Evolutionary conservation across 331 rosid genomes (phyloP), one percentile per base, ranked within the genome.

Genomic region (Spiraea crenata): DNA sequence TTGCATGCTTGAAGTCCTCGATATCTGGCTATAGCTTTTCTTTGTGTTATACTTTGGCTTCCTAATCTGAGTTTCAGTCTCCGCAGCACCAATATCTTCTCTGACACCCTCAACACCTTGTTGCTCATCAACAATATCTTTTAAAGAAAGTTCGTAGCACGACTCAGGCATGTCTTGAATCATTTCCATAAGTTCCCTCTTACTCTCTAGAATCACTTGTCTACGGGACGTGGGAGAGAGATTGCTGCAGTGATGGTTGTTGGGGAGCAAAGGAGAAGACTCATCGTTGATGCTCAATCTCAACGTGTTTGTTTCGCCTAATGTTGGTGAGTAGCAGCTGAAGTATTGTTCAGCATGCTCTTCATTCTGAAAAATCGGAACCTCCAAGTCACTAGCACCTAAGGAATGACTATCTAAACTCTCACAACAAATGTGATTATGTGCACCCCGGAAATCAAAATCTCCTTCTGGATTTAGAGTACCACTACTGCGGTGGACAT

Each of bases 131-230:
- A 89, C 90, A 79, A 93, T 72, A 76, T 93, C 95, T 74, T 86
- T 92, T 41, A 93, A 78, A 72, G 97, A 90, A 52, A 91, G 96
- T 72, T 93, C 97, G 40, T 75, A 91, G 78, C 80, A 68, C 3
- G 90, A 87, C 70, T 93, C 95, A 0, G 97, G 82, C 79, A 90
- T 75, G 83, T 81, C 78, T 64, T 78, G 69, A 35, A 89, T 58
- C 89, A 73, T 84, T 67, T 84, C 82, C 97, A 89, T 90, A 9
- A 93, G 85, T 79, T 87, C 87, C 39, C 35, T 86, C 75, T 82
- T 87, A 12, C 90, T 77, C 34, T 89, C 83, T 58, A 65, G 77
- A 60, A 93, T 86, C 15, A 60, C 86, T 67, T 74, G 76, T 54
- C 65, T 83, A 35, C 87, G 44, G 49, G 92, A 77, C n/a, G 64